phyloP scores from a whole-genome alignment of 2,329 filamentous ascomycete genomes.

The Xylaria polymorpha region DNA sequence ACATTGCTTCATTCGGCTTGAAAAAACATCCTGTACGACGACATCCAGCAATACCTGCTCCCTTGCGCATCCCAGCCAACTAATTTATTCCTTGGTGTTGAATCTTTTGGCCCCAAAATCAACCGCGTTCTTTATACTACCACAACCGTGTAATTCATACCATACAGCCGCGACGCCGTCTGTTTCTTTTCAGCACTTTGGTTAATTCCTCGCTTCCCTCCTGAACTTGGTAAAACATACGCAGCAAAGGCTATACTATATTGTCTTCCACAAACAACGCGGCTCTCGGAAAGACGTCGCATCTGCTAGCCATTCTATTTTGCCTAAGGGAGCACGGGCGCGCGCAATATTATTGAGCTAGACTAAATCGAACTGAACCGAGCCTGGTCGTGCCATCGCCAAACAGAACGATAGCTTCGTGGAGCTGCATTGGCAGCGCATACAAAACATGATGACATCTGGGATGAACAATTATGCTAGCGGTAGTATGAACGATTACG shows the following conservation, averaged over 20 bases:
- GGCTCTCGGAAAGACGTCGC: not conserved
- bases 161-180: not conserved
- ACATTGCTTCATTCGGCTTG: conserved; percentile 30
- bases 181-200: not conserved
- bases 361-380: not conserved
- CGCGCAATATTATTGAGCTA: not conserved
- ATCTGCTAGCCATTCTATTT: not conserved
- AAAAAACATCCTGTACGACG: conserved; percentile 35
- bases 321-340: not conserved
- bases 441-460: conserved; percentile 37
- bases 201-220: not conserved
- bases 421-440: conserved; percentile 12
- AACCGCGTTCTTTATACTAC: not conserved
- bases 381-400: not conserved
- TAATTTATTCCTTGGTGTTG: conserved; percentile 20
- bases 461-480: conserved; percentile 51
- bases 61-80: conserved; percentile 34
- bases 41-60: conserved; percentile 9
- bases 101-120: conserved; percentile 11
- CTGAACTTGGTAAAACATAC: conserved; percentile 3
- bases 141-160: conserved; percentile 12
- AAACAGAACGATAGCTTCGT: conserved; percentile 7
- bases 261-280: conserved; percentile 5
- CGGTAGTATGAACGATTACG: conserved; percentile 50
- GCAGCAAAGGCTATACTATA: conserved; percentile 14